These are phyloP conservation scores for Isoetes engelmannii DNA, from an alignment of 83 land plant genomes.

Conservation along the genomic window DNA sequence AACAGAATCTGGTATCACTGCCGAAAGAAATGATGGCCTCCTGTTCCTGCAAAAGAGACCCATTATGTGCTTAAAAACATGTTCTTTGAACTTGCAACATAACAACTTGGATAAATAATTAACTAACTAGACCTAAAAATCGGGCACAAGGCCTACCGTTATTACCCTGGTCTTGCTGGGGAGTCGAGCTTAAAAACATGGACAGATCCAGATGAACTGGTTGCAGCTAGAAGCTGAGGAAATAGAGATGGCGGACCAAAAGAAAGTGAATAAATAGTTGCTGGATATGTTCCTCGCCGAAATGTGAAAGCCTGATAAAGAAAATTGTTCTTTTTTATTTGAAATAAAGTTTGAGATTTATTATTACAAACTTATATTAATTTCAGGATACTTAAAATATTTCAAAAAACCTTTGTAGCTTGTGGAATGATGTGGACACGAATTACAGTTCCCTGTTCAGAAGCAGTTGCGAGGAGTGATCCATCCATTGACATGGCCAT, in stretches of 20 bases:
- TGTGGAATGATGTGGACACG: constrained; percentile 68
- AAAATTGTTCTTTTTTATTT: no score
- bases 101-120: constrained; percentile 13
- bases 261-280: constrained; percentile 69
- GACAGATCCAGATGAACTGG: constrained; percentile 68
- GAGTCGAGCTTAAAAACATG: constrained; percentile 55
- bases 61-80: constrained; percentile 4
- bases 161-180: constrained; percentile 36
- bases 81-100: constrained; percentile 5
- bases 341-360: no score
- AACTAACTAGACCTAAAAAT: background rate
- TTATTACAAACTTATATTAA: no score
- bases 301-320: constrained; percentile 58
- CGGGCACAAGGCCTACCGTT: background rate
- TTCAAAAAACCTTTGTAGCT: constrained; percentile 45
- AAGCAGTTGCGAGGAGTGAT: constrained; percentile 66
- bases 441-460: constrained; percentile 74
- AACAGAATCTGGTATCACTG: constrained; percentile 41
- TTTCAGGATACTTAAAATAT: no score
- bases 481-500: constrained; percentile 66
- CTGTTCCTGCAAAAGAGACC: constrained; percentile 24
- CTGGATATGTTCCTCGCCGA: constrained; percentile 69
- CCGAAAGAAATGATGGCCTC: constrained; percentile 30
- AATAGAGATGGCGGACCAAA: constrained; percentile 54
- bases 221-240: constrained; percentile 61